Percentiles rank a stretch among this genome's conserved stretches.
Conservation (phyloP, 2,329 filamentous ascomycete species). For the Hymenotorrendiella dingleyae region DNA sequence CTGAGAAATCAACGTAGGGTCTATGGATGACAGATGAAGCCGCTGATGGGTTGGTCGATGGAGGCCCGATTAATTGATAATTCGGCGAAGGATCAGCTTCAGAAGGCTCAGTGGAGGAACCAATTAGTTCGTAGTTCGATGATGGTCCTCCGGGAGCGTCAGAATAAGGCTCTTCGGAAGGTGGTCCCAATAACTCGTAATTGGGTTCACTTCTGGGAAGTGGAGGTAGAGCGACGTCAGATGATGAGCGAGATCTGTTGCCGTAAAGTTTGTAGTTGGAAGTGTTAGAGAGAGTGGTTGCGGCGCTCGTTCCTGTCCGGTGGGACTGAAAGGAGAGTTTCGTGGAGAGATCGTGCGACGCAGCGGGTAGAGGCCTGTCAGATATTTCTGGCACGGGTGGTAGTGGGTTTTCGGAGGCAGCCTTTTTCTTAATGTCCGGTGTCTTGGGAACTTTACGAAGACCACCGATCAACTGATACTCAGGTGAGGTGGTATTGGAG, state of each 20-base stretch:
- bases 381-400: slow-evolving; percentile 25
- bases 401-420: slow-evolving; percentile 16
- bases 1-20: slow-evolving; percentile 16
- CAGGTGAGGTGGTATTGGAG: slow-evolving; percentile 27
- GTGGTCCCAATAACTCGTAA: slow-evolving; percentile 45
- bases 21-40: slow-evolving; percentile 24
- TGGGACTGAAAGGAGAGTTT: slow-evolving; percentile 31
- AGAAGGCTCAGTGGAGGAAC: slow-evolving; percentile 27
- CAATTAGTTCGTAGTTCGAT: slow-evolving; percentile 41
- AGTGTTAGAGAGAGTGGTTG: slow-evolving; percentile 28
- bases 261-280: slow-evolving; percentile 31
- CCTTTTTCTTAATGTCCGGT: slow-evolving; percentile 29
- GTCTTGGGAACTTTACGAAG: slow-evolving; percentile 32
- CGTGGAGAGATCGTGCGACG: slow-evolving; percentile 26
- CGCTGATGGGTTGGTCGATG: slow-evolving; percentile 36
- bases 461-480: slow-evolving; percentile 30
- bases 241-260: slow-evolving; percentile 15
- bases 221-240: slow-evolving; percentile 17
- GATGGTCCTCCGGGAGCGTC: slow-evolving; percentile 30
- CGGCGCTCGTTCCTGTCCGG: slow-evolving; percentile 23
- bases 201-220: slow-evolving; percentile 34
- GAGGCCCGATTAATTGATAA: slow-evolving; percentile 10
- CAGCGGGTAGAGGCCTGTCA: slow-evolving; percentile 15
- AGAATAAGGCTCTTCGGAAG: slow-evolving; percentile 33
- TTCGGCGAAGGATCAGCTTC: background rate